A percentile compares a stretch with the other conserved stretches of the same genome.
phyloP scores from a whole-genome alignment of 805 yeast genomes.

The Schwanniomyces vanrijiae region DNA sequence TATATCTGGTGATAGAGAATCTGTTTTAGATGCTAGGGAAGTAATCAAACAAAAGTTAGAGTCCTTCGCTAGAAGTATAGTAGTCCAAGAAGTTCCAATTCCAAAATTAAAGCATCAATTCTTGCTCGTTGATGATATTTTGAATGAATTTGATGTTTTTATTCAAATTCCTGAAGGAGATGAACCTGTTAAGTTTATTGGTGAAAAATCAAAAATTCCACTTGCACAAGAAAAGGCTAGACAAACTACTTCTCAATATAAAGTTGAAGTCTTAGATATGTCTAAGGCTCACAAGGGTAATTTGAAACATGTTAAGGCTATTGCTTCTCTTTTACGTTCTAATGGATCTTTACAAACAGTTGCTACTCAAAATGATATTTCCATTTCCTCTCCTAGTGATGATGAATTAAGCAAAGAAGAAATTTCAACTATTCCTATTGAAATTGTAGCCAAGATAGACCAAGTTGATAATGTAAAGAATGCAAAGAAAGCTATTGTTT shows the following conservation, averaged over 20 bases:
- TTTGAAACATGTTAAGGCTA: slow-evolving; percentile 68
- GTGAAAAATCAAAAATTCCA: slow-evolving; percentile 53
- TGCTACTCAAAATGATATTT: slow-evolving; percentile 35
- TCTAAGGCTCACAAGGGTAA: slow-evolving; percentile 87
- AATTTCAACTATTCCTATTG: slow-evolving; percentile 51
- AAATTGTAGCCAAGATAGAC: slow-evolving; percentile 52
- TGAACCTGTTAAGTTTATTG: slow-evolving; percentile 61
- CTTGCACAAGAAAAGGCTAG: slow-evolving; percentile 66
- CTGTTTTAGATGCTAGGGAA: slow-evolving; percentile 55
- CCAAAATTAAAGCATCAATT: slow-evolving; percentile 72
- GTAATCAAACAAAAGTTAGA: slow-evolving; percentile 47
- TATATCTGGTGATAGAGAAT: slow-evolving; percentile 71
- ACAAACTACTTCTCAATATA: slow-evolving; percentile 55
- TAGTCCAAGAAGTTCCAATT: slow-evolving; percentile 56
- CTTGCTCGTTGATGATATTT: slow-evolving; percentile 55
- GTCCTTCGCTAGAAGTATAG: slow-evolving; percentile 45
- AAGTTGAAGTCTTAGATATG: slow-evolving; percentile 72
- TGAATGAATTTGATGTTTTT: slow-evolving; percentile 54
- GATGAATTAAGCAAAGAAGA: slow-evolving; percentile 38
- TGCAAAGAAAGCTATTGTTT: slow-evolving; percentile 73
- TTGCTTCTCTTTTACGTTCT: slow-evolving; percentile 65
- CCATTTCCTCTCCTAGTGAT: slow-evolving; percentile 40
- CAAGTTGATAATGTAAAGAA: slow-evolving; percentile 51
- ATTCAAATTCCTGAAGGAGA: slow-evolving; percentile 54
- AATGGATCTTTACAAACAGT: slow-evolving; percentile 48